Conservation (phyloP, 2,329 filamentous ascomycete genomes). For the Elsinoe arachidis region DNA sequence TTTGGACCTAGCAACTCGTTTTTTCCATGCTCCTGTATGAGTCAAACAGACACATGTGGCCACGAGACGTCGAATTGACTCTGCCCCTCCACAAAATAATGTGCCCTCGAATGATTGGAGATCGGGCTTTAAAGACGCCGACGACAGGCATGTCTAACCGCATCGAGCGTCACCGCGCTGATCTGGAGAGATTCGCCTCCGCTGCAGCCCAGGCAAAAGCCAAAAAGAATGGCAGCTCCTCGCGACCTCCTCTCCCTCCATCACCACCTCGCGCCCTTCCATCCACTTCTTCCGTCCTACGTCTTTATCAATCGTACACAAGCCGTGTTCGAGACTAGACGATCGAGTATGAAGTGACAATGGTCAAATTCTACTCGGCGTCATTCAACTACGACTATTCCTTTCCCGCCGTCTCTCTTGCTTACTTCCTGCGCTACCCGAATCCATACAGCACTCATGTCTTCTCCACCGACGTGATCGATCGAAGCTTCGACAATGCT, state of each 20-base stretch:
- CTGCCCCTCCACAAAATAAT: slow-evolving; percentile 8
- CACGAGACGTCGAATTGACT: slow-evolving; percentile 6
- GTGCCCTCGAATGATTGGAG: slow-evolving; percentile 5
- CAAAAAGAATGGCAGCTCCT: slow-evolving; percentile 9
- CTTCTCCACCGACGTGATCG: slow-evolving; percentile 73
- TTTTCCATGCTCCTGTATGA: not conserved
- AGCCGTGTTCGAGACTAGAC: not conserved
- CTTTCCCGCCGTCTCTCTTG: slow-evolving; percentile 76
- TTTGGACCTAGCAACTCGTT: no score
- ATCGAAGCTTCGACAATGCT: slow-evolving; percentile 60
- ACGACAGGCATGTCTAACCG: slow-evolving; percentile 3
- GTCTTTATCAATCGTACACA: not conserved
- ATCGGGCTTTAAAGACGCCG: not conserved
- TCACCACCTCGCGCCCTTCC: slow-evolving; percentile 1
- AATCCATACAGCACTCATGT: slow-evolving; percentile 80
- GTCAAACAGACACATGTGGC: slow-evolving; percentile 1
- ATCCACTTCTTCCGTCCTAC: not conserved
- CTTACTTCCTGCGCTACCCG: slow-evolving; percentile 83
- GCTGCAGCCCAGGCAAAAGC: slow-evolving; percentile 2
- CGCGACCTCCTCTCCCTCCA: not conserved
- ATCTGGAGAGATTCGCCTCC: slow-evolving; percentile 13
- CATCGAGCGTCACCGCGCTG: slow-evolving; percentile 3
- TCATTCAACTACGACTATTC: slow-evolving; percentile 70
- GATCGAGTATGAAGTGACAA: slow-evolving; percentile 21
- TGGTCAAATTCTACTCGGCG: slow-evolving; percentile 46